Conservation (phyloP, 2,329 filamentous ascomycete genomes). For the Seiridium unicorne region DNA sequence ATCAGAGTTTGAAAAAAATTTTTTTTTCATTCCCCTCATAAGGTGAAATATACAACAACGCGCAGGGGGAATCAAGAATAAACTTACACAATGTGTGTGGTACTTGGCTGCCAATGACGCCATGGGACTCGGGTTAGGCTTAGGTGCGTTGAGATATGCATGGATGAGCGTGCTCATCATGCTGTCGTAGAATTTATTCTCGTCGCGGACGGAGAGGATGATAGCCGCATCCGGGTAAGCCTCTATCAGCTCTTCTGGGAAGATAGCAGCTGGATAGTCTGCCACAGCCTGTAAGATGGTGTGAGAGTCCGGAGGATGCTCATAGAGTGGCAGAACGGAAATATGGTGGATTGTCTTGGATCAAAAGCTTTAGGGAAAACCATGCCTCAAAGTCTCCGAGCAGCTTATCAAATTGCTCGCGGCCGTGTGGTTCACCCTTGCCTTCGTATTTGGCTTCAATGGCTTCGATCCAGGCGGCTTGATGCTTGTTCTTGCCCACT, state of each 20-base stretch:
- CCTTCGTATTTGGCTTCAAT: constrained; percentile 29
- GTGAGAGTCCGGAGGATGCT: neutral
- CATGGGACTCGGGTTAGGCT: constrained; percentile 18
- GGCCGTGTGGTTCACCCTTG: constrained; percentile 21
- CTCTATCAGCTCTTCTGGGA: constrained; percentile 58
- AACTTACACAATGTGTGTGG: constrained; percentile 20
- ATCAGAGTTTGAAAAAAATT: neutral
- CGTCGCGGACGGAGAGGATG: constrained; percentile 56
- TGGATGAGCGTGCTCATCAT: constrained; percentile 30
- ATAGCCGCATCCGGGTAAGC: constrained; percentile 64
- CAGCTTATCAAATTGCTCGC: constrained; percentile 31
- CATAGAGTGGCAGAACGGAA: neutral
- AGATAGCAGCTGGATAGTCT: constrained; percentile 30
- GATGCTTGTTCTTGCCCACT: constrained; percentile 28
- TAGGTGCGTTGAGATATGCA: constrained; percentile 12
- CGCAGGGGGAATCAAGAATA: neutral
- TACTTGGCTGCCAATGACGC: constrained; percentile 20
- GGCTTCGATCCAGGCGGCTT: constrained; percentile 31
- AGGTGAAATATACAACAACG: neutral
- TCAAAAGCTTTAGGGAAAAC: too few relatives aligned
- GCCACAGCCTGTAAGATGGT: constrained; percentile 16
- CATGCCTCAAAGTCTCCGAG: constrained; percentile 28
- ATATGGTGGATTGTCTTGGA: too few relatives aligned
- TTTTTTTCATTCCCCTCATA: neutral
- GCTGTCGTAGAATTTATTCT: constrained; percentile 56